Base-by-base conservation (phyloP, 225 moss, liverwort and hornwort species). In the Marchantia polymorpha region DNA sequence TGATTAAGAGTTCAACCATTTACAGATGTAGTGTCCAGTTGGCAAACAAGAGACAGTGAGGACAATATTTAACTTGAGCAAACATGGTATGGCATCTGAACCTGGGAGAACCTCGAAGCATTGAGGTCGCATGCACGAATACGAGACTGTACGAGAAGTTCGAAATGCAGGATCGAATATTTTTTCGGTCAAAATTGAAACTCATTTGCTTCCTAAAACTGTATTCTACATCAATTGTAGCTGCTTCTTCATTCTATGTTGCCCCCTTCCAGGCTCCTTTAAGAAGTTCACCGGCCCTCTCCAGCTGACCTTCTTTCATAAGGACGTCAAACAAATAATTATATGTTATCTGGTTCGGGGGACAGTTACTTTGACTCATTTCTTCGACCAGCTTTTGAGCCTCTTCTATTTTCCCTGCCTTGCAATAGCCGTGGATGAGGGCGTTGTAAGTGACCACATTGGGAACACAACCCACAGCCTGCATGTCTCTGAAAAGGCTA, bases 381-480 rank as follows among this genome's bases (percentile, higher is more conserved):
- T 81, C 75, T 15, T 75, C 20, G 17, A 81, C 31, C 50, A 74
- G 20, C 47, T 75, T 39, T 20, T 61, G 64, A 6, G 81, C 81
- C n/a, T 74, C 75, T 20, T 75, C 64, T 51, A 48, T 20, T 75
- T 67, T 66, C 15, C 68, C 74, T 64, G 69, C 65, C 48, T 61
- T 74, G 54, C 70, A 70, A 47, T 74, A 72, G 66, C 91, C 89
- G 31, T 90, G 91, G 8, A 93, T 87, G 22, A 93, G 86, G 52
- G 87, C 87, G 75, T 92, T 92, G 77, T 89, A 91, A 63, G 92
- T 92, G 75, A 91, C 88, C 52, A 91, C 90, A 69, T 88, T 89
- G 54, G 84, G 88, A 67, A 83, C 85, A 47, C 85, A 85, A 29
- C 85, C 80, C 26, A 84, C 87, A 59, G 81, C 83, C 13, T 84